Percentiles rank a stretch among this genome's conserved stretches.
Evolutionary conservation across 768 basidiomycete genomes (phyloP).

Genomic region (Suillus americanus): DNA sequence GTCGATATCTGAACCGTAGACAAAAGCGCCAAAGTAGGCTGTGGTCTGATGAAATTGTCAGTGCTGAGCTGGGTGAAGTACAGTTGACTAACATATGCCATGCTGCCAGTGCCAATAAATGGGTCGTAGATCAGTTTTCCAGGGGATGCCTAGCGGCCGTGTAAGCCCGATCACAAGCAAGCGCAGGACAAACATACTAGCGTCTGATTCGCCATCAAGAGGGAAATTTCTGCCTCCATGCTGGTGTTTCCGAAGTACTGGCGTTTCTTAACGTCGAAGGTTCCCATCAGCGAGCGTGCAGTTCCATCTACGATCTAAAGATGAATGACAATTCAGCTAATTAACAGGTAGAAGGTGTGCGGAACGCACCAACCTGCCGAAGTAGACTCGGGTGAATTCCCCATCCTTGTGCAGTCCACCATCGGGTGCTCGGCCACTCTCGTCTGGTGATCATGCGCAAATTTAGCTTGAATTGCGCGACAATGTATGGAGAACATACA

Average conservation of each 20-base stretch:
- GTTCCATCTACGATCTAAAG: conserved; percentile 58
- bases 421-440: conserved; percentile 47
- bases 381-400: conserved; percentile 69
- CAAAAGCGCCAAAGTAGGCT: conserved; percentile 83
- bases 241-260: conserved; percentile 93
- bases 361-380: conserved; percentile 83
- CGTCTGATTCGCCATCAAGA: conserved; percentile 96
- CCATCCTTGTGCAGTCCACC: conserved; percentile 60
- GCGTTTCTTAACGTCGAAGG: conserved; percentile 88
- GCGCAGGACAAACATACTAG: conserved; percentile 48
- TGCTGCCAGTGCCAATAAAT: conserved; percentile 91
- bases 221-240: conserved; percentile 95
- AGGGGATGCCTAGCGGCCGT: conserved; percentile 64
- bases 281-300: conserved; percentile 64
- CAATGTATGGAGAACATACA: conserved; percentile 49
- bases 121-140: conserved; percentile 95
- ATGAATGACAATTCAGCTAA: conserved; percentile 4
- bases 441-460: conserved; percentile 36
- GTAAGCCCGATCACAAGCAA: not conserved
- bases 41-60: conserved; percentile 52
- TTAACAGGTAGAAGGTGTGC: not conserved
- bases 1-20: conserved; percentile 95
- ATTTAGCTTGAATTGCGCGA: not conserved
- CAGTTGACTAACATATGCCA: conserved; percentile 67
- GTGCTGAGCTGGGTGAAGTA: not conserved